phyloP scores from a whole-genome alignment of 768 basidiomycete genomes.

The Boletus sensibilis region DNA sequence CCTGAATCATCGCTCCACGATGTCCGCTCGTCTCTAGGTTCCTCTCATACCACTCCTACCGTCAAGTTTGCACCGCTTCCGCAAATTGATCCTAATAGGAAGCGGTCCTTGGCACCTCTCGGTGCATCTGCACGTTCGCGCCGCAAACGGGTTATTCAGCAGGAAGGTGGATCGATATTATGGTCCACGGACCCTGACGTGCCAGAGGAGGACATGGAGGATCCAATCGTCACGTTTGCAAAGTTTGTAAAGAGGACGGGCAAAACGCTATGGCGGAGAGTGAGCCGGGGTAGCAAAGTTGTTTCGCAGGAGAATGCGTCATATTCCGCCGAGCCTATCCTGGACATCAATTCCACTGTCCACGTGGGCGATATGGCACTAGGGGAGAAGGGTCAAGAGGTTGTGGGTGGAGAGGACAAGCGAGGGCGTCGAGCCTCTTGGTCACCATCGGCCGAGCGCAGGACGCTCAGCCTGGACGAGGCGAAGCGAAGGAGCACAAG shows the following conservation, averaged over 20 bases:
- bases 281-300: slow-evolving; percentile 38
- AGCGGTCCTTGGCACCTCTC: slow-evolving; percentile 48
- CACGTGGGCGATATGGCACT: slow-evolving; percentile 14
- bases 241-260: slow-evolving; percentile 49
- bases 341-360: slow-evolving; percentile 28
- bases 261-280: slow-evolving; percentile 43
- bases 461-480: slow-evolving; percentile 13
- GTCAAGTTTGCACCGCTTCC: slow-evolving; percentile 64
- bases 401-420: slow-evolving; percentile 6
- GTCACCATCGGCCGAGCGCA: slow-evolving; percentile 24
- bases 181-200: slow-evolving; percentile 23
- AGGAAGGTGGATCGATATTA: slow-evolving; percentile 20
- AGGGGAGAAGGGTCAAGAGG: slow-evolving; percentile 1
- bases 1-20: slow-evolving; percentile 11
- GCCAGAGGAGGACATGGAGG: slow-evolving; percentile 38
- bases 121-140: slow-evolving; percentile 49
- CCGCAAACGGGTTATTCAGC: slow-evolving; percentile 20
- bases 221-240: slow-evolving; percentile 49
- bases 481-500: slow-evolving; percentile 26
- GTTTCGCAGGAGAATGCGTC: slow-evolving; percentile 13
- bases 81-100: slow-evolving; percentile 47
- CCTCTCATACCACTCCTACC: slow-evolving; percentile 25
- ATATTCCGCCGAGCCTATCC: slow-evolving; percentile 3
- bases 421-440: slow-evolving; percentile 25
- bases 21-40: slow-evolving; percentile 15